Evolutionary conservation across 1,139 yeast species (phyloP).

Genomic region (Suhomyces taliae): DNA sequence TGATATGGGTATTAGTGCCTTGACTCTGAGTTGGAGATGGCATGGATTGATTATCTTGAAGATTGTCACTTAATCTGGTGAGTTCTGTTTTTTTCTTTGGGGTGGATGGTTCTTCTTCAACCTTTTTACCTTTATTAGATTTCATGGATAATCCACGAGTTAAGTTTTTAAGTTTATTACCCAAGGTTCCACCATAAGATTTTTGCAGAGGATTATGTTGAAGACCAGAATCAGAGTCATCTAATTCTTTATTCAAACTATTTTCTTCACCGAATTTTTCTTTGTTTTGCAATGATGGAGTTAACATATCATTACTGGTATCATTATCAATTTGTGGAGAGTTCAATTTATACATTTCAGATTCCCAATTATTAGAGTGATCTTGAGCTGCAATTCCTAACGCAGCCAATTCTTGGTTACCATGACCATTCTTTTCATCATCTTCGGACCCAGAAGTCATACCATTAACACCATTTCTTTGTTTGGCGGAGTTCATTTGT

Average conservation of each 20-base stretch:
- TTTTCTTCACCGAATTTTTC: conserved; percentile 15
- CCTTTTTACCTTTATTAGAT: conserved; percentile 14
- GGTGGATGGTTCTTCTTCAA: conserved; percentile 1
- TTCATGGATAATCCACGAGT: conserved; percentile 26
- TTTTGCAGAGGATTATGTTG: conserved; percentile 7
- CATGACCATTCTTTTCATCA: conserved; percentile 14
- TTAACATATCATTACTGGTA: conserved; percentile 19
- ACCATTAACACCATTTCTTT: conserved; percentile 7
- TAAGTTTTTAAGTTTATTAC: conserved; percentile 19
- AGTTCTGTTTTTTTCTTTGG: conserved; percentile 16
- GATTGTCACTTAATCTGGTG: conserved; percentile 38
- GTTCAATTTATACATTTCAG: conserved; percentile 56
- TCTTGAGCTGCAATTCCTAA: conserved; percentile 72
- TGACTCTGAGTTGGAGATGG: conserved; percentile 16
- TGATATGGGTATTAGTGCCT: conserved; percentile 20
- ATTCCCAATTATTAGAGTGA: conserved; percentile 69
- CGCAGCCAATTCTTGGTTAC: conserved; percentile 62
- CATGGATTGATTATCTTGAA: conserved; percentile 19
- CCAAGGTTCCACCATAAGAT: conserved; percentile 11
- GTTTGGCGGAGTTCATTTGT: conserved; percentile 46
- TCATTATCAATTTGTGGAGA: conserved; percentile 24
- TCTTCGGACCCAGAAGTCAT: not conserved
- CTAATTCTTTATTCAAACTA: conserved; percentile 5
- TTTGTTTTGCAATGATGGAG: conserved; percentile 25
- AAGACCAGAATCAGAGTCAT: conserved; percentile 3